Evolutionary conservation across 139 green algal genomes (phyloP), one percentile per base, ranked within the genome.

Genomic region (Trebouxia sp.): DNA sequence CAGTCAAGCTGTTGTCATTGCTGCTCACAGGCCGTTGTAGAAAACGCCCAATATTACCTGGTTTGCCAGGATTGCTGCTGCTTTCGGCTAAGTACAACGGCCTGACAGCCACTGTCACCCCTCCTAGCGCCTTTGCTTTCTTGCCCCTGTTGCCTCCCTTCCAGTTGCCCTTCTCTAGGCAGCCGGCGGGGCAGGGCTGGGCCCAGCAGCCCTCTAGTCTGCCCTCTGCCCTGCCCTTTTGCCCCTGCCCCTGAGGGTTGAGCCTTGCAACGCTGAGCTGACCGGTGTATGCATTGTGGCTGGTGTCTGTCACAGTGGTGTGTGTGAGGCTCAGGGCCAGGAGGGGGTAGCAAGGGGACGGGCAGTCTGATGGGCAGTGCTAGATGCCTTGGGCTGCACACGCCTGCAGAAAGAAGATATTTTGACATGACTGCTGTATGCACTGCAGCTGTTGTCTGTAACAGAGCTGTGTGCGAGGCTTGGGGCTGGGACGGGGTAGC

Each of bases 61-160:
- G 62, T 72, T 30, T 72, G 62, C 62, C 62, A 72, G 32, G 62
- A 42, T 35, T 45, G 12, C 35, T 72, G 32, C 62, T 72, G 62
- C 35, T 72, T 32, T 35, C 62, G 32, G 20, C 32, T 72, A 15
- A 35, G 32, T 22, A 72, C 35, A 43, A 72, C 12, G 15, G 35
- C 35, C 62, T 35, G 12, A 14, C 9, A 38, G n/a, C 56, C 56
- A 67, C 38, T 72, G 32, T 35, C 28, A 43, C 32, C 62, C 32
- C 43, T 72, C 28, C 62, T 69, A 1, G 30, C 58, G 10, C 1
- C 58, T 30, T 69, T 72, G 20, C 32, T 15, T 24, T 39, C 62
- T 45, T 72, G 32, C 32, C 62, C 62, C 32, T 43, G 62, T 22
- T 43, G 24, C 43, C 32, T 41, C 20, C 62, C 62, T 30, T 72